Evolutionary conservation across 108 stramenopile genomes (phyloP), one percentile per base, ranked within the genome.

Genomic region (Fragilariopsis cylindrus): DNA sequence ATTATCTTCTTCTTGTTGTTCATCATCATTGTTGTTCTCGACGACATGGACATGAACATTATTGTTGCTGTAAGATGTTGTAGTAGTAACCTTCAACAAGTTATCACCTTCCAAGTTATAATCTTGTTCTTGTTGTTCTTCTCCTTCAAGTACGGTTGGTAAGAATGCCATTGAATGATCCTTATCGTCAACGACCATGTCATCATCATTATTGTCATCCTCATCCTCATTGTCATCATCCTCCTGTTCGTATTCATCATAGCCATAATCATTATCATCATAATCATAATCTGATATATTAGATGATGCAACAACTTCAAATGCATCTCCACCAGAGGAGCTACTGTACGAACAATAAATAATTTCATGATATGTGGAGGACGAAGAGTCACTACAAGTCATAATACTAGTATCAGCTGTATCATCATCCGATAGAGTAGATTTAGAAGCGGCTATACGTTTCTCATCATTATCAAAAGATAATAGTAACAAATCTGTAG

Each of bases 331-430:
- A 45, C 3, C 62, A 4, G 48, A 19, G 0, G n/a, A 54, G 0
- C n/a, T 54, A 19, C 67, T 53, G 46, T 68, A 50, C 4, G 67
- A 50, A 18, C 67, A 50, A 68, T 21, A 68, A 0, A 68, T 68
- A 16, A 53, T 46, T 9, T 69, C 43, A 16, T 63, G 43, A 9
- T 41, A 41, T 4, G 42, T 63, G 58, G 30, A 30, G 30, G 30
- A 30, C 0, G 30, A 30, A 0, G 30, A 30, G 30, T 44, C 45
- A 44, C 62, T 8, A 0, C 45, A 40, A n/a, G 43, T 63, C 62
- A 63, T 63, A 3, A 63, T 5, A 63, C 62, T 43, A n/a, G 42
- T 43, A 30, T 30, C 30, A 41, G 62, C 43, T 2, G 4, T 42
- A 8, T 63, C 62, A 45, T 63, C 62, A 45, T 63, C 42, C 4